Percentiles rank a stretch among this genome's conserved stretches.
Conservation (phyloP, 78 protist genomes). For the Creolimax fragrantissima region DNA sequence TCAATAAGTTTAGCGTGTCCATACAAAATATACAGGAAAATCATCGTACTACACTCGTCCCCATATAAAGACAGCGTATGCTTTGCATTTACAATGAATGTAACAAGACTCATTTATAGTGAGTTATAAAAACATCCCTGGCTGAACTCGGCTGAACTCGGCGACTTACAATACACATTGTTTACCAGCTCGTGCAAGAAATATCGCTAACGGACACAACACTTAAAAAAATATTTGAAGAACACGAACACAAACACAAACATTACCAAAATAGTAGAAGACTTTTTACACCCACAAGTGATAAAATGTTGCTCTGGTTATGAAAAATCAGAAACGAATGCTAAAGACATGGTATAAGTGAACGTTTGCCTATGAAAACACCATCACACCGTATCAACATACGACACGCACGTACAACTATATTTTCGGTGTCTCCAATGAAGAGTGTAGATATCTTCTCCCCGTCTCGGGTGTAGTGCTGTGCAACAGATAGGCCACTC, state of each 20-base stretch:
- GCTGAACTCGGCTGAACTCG: too few species aligned
- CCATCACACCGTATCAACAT: not conserved
- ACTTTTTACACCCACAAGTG: not conserved
- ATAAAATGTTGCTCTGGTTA: too few species aligned
- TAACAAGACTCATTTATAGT: too few species aligned
- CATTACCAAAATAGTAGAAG: not conserved
- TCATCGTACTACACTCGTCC: too few species aligned
- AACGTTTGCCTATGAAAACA: not conserved
- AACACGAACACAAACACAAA: not conserved
- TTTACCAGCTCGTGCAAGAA: too few species aligned
- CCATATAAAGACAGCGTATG: too few species aligned
- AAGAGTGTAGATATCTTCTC: not conserved
- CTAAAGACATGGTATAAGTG: not conserved
- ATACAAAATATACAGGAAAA: not conserved
- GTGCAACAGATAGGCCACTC: conserved; percentile 61
- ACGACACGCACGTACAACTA: not conserved
- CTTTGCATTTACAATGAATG: too few species aligned
- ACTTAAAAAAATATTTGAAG: not conserved
- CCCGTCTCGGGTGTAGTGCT: not conserved
- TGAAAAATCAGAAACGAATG: too few species aligned
- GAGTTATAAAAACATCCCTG: too few species aligned
- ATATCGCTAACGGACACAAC: too few species aligned
- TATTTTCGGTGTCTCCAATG: not conserved
- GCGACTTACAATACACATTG: too few species aligned
- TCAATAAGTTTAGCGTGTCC: not conserved